Evolutionary conservation across 352 stramenopile species (phyloP).

Genomic region (Phytophthora parvispora): DNA sequence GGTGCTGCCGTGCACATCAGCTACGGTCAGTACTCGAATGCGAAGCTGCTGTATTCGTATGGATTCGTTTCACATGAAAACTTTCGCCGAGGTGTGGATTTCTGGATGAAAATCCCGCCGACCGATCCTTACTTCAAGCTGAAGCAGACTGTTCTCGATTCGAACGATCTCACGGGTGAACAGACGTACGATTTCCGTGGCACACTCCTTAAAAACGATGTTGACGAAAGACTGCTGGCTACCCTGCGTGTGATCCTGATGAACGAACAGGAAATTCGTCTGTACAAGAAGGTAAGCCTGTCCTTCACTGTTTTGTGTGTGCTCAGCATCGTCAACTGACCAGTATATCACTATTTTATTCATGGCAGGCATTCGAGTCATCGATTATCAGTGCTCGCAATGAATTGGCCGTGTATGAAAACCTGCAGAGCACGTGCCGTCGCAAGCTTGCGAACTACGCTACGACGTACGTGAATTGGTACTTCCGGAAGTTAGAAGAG

Average conservation of each 20-base stretch:
- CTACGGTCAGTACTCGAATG: conserved; percentile 83
- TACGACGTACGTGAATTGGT: conserved; percentile 51
- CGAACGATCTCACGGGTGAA: conserved; percentile 57
- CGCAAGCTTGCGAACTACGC: conserved; percentile 55
- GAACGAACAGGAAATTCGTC: conserved; percentile 58
- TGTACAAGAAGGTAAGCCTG: conserved; percentile 53
- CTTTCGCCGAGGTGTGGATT: conserved; percentile 58
- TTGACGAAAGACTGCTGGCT: conserved; percentile 70
- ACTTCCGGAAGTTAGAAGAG: not conserved
- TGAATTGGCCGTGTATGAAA: conserved; percentile 66
- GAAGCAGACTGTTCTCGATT: conserved; percentile 75
- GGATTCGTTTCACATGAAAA: conserved; percentile 68
- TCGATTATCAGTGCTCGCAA: conserved; percentile 57
- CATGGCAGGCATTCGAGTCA: conserved; percentile 49
- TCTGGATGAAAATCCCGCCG: conserved; percentile 76
- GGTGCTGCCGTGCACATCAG: conserved; percentile 61
- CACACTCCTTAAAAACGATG: conserved; percentile 57
- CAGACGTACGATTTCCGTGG: conserved; percentile 84
- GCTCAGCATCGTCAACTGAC: not conserved
- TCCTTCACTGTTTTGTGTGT: not conserved
- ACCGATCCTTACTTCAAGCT: conserved; percentile 62
- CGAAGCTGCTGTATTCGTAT: conserved; percentile 85
- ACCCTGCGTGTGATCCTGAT: conserved; percentile 70
- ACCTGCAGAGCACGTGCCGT: conserved; percentile 48
- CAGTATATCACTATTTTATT: not conserved